Conservation (phyloP, 1,284 basidiomycete genomes). For the Pseudozyma sp. region DNA sequence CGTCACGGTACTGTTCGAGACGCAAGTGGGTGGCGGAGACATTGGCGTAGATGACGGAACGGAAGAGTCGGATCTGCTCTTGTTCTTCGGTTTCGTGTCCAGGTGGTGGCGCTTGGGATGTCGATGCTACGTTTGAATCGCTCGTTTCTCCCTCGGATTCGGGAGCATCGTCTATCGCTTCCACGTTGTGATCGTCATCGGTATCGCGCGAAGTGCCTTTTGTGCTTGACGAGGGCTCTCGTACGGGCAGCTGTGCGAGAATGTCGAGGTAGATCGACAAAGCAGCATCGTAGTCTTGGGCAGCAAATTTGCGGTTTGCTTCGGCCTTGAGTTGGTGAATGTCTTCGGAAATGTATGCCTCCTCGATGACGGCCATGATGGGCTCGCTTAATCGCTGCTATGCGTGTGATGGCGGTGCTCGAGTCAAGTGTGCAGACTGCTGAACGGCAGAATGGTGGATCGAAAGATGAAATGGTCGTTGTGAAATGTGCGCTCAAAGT, state of each 20-base stretch:
- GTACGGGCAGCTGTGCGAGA: slow-evolving; percentile 41
- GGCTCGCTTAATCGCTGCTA: background rate
- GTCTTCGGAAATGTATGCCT: slow-evolving; percentile 40
- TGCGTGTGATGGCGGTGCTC: too few relatives aligned
- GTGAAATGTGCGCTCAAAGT: background rate
- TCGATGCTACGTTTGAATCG: background rate
- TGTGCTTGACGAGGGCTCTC: slow-evolving; percentile 5
- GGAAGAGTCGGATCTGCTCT: slow-evolving; percentile 33
- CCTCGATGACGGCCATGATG: slow-evolving; percentile 36
- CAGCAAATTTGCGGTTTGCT: slow-evolving; percentile 49
- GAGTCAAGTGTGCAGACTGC: background rate
- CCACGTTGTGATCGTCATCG: background rate
- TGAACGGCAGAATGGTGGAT: background rate
- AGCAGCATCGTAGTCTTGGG: slow-evolving; percentile 46
- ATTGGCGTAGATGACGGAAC: slow-evolving; percentile 76
- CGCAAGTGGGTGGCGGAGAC: slow-evolving; percentile 83
- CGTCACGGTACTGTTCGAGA: slow-evolving; percentile 74
- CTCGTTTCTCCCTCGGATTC: too few relatives aligned
- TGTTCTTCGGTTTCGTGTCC: slow-evolving; percentile 36
- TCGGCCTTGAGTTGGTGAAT: slow-evolving; percentile 45
- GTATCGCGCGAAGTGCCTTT: background rate
- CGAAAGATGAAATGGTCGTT: background rate
- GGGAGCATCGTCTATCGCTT: background rate
- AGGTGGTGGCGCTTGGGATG: background rate
- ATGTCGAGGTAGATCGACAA: slow-evolving; percentile 51